These are phyloP conservation scores for Seiridium unicorne DNA, from an alignment of 2,329 filamentous ascomycete genomes.

Conservation along the genomic window DNA sequence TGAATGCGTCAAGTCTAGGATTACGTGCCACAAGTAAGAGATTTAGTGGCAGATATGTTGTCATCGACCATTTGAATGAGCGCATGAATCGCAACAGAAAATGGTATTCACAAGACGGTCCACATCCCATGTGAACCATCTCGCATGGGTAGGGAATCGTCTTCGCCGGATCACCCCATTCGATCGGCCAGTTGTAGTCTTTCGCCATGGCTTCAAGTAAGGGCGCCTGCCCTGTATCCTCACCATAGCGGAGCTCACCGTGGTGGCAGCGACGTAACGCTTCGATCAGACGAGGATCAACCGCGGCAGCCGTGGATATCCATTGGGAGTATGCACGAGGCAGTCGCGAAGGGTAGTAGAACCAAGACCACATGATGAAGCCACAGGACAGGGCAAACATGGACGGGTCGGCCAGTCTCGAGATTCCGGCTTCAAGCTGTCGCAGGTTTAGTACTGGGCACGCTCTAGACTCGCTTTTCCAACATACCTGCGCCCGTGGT, in stretches of 20 bases:
- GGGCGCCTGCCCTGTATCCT: constrained; percentile 67
- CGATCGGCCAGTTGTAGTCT: constrained; percentile 66
- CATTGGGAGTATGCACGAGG: constrained; percentile 76
- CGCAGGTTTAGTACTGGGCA: constrained; percentile 19
- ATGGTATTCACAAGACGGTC: constrained; percentile 73
- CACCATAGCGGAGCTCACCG: constrained; percentile 67
- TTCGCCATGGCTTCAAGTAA: constrained; percentile 70
- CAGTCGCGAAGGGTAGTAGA: constrained; percentile 70
- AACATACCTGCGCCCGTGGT: constrained; percentile 47
- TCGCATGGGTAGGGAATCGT: constrained; percentile 77
- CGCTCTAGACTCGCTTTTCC: constrained; percentile 10
- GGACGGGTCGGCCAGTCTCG: constrained; percentile 58
- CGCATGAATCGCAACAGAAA: constrained; percentile 65
- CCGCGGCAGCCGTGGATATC: constrained; percentile 74
- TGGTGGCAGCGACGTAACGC: constrained; percentile 66
- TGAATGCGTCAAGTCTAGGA: constrained; percentile 43
- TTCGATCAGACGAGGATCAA: constrained; percentile 72
- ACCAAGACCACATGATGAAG: constrained; percentile 87
- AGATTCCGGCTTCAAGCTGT: constrained; percentile 37
- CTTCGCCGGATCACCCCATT: constrained; percentile 70
- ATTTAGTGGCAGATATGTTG: constrained; percentile 75
- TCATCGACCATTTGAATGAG: constrained; percentile 72
- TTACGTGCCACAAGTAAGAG: constrained; percentile 58
- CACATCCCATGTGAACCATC: constrained; percentile 78
- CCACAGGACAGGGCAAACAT: constrained; percentile 72